phyloP scores from a whole-genome alignment of 768 basidiomycete genomes.

The Trametes punicea region DNA sequence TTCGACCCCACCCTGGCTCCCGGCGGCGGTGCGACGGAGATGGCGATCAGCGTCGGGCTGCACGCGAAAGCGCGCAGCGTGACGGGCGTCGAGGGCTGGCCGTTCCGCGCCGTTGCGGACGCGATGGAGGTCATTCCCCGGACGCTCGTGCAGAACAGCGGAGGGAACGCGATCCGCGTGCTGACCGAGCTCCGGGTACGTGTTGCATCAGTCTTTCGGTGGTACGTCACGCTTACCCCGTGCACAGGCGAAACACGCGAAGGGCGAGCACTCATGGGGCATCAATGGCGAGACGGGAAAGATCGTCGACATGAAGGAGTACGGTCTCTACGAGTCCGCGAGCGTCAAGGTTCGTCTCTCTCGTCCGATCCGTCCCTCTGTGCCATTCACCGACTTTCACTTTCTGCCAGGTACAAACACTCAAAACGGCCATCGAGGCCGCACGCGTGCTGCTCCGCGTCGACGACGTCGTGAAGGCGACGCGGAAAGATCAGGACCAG shows the following conservation, averaged over 20 bases:
- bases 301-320: conserved; percentile 91
- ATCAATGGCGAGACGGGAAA: conserved; percentile 96
- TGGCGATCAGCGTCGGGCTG: conserved; percentile 91
- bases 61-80: conserved; percentile 76
- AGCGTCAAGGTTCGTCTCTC: conserved; percentile 64
- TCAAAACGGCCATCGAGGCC: conserved; percentile 97
- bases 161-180: conserved; percentile 91
- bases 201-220: conserved; percentile 3
- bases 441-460: conserved; percentile 89
- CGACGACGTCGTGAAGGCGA: conserved; percentile 92
- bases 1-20: conserved; percentile 95
- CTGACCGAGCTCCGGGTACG: conserved; percentile 89
- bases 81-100: conserved; percentile 87
- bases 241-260: conserved; percentile 87
- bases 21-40: conserved; percentile 96
- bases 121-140: conserved; percentile 97
- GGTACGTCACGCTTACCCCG: not conserved
- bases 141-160: conserved; percentile 91
- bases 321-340: conserved; percentile 92
- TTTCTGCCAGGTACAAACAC: conserved; percentile 70
- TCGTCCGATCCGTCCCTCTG: not conserved
- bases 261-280: conserved; percentile 88
- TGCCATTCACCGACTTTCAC: not conserved
- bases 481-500: conserved; percentile 67
- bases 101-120: conserved; percentile 89